Percentiles rank a stretch among this genome's conserved stretches.
Evolutionary conservation across 192 early-diverging fungal species (phyloP).

Genomic region (Linnemannia zychae): DNA sequence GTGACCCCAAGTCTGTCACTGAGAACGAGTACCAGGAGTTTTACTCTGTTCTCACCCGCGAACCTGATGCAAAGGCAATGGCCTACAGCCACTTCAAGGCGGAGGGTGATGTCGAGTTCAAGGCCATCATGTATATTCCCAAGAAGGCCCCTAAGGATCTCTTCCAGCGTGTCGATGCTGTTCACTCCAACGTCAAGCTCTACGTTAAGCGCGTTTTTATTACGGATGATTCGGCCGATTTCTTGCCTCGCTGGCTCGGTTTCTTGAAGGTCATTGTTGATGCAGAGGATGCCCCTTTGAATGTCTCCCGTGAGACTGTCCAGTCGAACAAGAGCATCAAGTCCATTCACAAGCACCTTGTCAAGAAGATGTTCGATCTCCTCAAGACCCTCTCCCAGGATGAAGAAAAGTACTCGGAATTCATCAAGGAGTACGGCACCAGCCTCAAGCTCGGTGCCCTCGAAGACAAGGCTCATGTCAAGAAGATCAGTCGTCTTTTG

Average conservation of each 20-base stretch:
- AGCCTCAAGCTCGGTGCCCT: conserved; percentile 92
- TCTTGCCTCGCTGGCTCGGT: conserved; percentile 92
- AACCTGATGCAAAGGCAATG: conserved; percentile 75
- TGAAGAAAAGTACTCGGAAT: conserved; percentile 73
- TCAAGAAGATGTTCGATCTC: conserved; percentile 92
- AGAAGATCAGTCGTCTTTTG: conserved; percentile 86
- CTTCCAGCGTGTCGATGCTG: conserved; percentile 66
- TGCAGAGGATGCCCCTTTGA: conserved; percentile 97
- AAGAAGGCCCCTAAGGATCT: conserved; percentile 67
- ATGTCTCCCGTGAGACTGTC: conserved; percentile 97
- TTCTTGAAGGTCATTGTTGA: conserved; percentile 97
- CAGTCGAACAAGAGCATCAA: conserved; percentile 88
- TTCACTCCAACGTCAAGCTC: conserved; percentile 81
- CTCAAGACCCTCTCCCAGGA: conserved; percentile 79
- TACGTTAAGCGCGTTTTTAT: conserved; percentile 98
- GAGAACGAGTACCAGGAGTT: conserved; percentile 92
- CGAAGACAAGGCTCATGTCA: conserved; percentile 80
- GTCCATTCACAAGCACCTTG: conserved; percentile 88
- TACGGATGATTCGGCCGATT: conserved; percentile 88
- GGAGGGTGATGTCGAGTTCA: conserved; percentile 95
- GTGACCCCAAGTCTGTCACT: conserved; percentile 80
- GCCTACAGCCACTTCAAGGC: conserved; percentile 91
- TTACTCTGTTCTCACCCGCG: conserved; percentile 85
- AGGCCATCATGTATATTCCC: conserved; percentile 90
- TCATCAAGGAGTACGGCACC: conserved; percentile 81